Conservation (phyloP, 1,284 basidiomycete genomes). For the Paramarasmius palmivorus region DNA sequence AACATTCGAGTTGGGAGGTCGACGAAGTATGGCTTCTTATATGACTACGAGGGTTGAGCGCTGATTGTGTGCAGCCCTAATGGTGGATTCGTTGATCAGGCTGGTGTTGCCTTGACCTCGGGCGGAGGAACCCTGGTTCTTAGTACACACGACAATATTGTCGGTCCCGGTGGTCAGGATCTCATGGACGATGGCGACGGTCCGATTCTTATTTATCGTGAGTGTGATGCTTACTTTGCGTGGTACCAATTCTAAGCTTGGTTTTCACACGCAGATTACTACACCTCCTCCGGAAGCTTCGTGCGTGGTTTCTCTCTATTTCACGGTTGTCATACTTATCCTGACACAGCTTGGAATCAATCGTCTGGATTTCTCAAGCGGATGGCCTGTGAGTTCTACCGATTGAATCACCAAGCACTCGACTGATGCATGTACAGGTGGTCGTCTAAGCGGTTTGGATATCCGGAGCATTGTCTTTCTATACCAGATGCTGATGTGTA, state of each 20-base stretch:
- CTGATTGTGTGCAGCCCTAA: conserved; percentile 26
- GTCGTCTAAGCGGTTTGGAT: no score
- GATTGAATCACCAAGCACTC: no score
- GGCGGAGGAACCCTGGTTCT: conserved; percentile 59
- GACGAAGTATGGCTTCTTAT: conserved; percentile 31
- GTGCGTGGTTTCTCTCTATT: conserved; percentile 25
- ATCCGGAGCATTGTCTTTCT: no score
- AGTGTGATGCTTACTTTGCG: conserved; percentile 22
- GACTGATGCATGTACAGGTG: no score
- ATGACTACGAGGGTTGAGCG: neutral
- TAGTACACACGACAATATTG: conserved; percentile 43
- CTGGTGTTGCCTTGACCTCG: conserved; percentile 42
- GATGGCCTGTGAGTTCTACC: conserved; percentile 35
- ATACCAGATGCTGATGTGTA: no score
- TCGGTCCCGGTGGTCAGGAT: conserved; percentile 49
- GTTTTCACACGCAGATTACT: conserved; percentile 43
- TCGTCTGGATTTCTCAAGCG: conserved; percentile 35
- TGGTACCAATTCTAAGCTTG: conserved; percentile 21
- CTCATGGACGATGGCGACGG: conserved; percentile 37
- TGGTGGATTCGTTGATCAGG: conserved; percentile 49
- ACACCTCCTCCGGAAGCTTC: conserved; percentile 41
- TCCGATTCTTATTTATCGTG: conserved; percentile 42
- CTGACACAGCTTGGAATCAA: conserved; percentile 56
- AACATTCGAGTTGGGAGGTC: conserved; percentile 60
- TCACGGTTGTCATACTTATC: no score